Conservation (phyloP, 306 rosid genomes). For the Neltuma alba region DNA sequence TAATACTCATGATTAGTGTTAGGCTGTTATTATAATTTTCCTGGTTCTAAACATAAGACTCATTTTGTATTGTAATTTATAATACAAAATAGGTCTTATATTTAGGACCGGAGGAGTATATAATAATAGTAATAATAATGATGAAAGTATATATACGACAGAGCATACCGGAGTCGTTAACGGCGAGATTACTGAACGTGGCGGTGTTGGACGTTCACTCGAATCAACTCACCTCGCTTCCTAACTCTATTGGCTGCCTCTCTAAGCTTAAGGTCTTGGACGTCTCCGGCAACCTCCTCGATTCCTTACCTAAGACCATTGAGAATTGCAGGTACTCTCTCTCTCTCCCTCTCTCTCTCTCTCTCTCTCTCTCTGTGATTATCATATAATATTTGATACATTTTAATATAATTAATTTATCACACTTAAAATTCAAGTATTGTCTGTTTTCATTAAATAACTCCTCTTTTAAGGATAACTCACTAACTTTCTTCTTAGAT, state of each 20-base stretch:
- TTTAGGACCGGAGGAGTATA: too few relatives aligned
- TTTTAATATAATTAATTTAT: too few relatives aligned
- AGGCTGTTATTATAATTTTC: too few relatives aligned
- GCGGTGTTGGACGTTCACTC: slow-evolving; percentile 79
- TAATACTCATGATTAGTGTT: too few relatives aligned
- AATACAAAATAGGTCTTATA: too few relatives aligned
- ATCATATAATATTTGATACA: background rate
- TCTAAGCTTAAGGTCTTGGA: slow-evolving; percentile 78
- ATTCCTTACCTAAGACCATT: slow-evolving; percentile 73
- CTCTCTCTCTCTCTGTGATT: too few relatives aligned
- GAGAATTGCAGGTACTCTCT: slow-evolving; percentile 78
- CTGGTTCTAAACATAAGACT: too few relatives aligned
- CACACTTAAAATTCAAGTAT: background rate
- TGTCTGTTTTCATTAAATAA: too few relatives aligned
- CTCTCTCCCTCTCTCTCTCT: background rate
- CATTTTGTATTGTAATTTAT: too few relatives aligned
- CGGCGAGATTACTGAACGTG: slow-evolving; percentile 75
- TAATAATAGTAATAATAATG: too few relatives aligned
- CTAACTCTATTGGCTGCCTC: slow-evolving; percentile 91
- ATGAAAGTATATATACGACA: slow-evolving; percentile 6
- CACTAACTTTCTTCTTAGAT: background rate
- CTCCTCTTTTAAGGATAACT: too few relatives aligned
- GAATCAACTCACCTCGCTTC: slow-evolving; percentile 77
- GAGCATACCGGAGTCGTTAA: slow-evolving; percentile 84
- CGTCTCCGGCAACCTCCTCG: slow-evolving; percentile 74